A percentile compares a stretch with the other conserved stretches of the same genome.
Evolutionary conservation across 73 alveolate genomes (phyloP).

Genomic region (Urostyla sp.): DNA sequence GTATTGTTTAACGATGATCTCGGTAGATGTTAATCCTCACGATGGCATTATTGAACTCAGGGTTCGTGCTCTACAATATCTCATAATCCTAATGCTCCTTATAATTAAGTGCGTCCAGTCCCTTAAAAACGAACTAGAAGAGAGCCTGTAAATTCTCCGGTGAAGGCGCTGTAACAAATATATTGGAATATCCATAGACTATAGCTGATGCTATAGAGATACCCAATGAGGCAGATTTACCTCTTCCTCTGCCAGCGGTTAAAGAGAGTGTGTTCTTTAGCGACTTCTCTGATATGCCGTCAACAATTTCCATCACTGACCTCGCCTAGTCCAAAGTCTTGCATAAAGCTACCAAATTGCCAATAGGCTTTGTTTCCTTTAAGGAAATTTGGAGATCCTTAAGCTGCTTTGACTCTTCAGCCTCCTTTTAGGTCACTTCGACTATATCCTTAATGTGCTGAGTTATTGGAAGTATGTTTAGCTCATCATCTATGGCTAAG

Average conservation of each 20-base stretch:
- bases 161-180: slow-evolving; percentile 98
- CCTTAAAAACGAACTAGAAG: slow-evolving; percentile 97
- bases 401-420: slow-evolving; percentile 71
- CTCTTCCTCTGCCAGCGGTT: slow-evolving; percentile 99
- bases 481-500: slow-evolving; percentile 98
- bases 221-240: slow-evolving; percentile 98
- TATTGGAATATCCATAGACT: slow-evolving; percentile 97
- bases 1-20: slow-evolving; percentile 95
- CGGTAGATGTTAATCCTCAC: slow-evolving; percentile 87
- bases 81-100: slow-evolving; percentile 94
- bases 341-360: slow-evolving; percentile 83
- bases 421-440: slow-evolving; percentile 48
- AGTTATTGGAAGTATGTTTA: slow-evolving; percentile 97
- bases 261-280: slow-evolving; percentile 92
- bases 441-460: slow-evolving; percentile 80
- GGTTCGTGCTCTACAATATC: slow-evolving; percentile 88
- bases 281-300: slow-evolving; percentile 95
- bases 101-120: slow-evolving; percentile 95
- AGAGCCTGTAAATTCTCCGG: slow-evolving; percentile 98
- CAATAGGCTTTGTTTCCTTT: slow-evolving; percentile 90
- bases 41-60: slow-evolving; percentile 92
- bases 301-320: slow-evolving; percentile 94
- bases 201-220: slow-evolving; percentile 98
- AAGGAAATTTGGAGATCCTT: slow-evolving; percentile 77
- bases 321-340: slow-evolving; percentile 98